Base-by-base conservation (phyloP, 805 yeast species). In the Suhomyces emberorum region DNA sequence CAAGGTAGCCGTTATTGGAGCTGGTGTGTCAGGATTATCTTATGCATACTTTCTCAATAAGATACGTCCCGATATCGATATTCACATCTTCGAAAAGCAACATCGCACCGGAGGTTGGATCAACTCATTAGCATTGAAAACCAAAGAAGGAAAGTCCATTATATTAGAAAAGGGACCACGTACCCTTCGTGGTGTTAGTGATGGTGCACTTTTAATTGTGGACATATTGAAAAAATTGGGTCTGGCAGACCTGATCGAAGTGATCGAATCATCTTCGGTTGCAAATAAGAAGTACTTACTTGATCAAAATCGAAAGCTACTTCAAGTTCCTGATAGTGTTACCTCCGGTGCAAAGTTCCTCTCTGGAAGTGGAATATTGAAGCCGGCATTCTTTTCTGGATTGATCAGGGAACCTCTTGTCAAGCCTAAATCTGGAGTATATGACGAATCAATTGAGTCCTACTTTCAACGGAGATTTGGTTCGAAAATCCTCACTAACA, bases 91-190 rank as follows among this genome's bases (percentile, higher is more conserved):
- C 39, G 98, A 91, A 43, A 54, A 71, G 12, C 44, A 69, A 1
- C 37, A 50, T 1, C 62, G 77, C 26, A 59, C 77, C 4, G 97
- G 96, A 10, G 98, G 98, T 0, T 89, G 84, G 74, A 84, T 91
- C 52, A 60, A 72, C 28, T 72, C 88, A 1, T 65, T 74, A 39
- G 47, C 43, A 10, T 32, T 65, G 52, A 49, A 49, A 18, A 65
- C 52, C 9, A 43, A 43, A 32, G 43, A 41, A 4, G 48, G 41
- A 14, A 49, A 46, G 8, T 47, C 49, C 5, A 55, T 72, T 0
- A 41, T 70, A 3, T 57, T 87, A 20, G 98, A 93, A 50, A 83
- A 81, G 43, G 98, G 98, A 0, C 98, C 98, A 0, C 65, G 98
- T 33, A 93, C 98, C 0, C 63, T 93, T 29, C 65, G 96, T 41